Conservation (phyloP, 768 basidiomycete genomes). For the Clitopilus passeckerianus region DNA sequence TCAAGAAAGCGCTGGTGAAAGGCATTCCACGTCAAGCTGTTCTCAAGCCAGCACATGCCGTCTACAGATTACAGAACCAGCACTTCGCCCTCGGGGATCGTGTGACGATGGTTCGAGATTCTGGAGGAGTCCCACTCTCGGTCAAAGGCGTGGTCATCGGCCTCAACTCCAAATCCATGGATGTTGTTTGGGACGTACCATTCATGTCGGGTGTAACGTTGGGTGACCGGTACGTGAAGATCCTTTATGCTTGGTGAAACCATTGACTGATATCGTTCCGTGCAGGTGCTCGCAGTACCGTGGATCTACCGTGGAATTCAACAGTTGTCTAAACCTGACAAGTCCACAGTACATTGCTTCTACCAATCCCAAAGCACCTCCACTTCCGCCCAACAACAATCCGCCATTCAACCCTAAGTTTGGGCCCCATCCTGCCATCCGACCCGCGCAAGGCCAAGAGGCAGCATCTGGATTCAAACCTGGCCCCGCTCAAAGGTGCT, state of each 20-base stretch:
- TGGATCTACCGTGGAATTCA: conserved; percentile 83
- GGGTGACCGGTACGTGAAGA: conserved; percentile 58
- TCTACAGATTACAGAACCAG: conserved; percentile 88
- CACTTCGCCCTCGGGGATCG: conserved; percentile 85
- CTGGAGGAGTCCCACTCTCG: conserved; percentile 85
- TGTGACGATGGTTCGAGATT: conserved; percentile 94
- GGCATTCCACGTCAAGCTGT: conserved; percentile 91
- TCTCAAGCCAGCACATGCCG: conserved; percentile 86
- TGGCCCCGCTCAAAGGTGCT: conserved; percentile 32
- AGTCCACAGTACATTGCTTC: conserved; percentile 81
- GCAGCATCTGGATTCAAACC: conserved; percentile 65
- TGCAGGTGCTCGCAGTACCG: conserved; percentile 87
- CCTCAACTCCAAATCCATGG: conserved; percentile 81
- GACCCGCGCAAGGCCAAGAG: conserved; percentile 46
- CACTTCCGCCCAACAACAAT: conserved; percentile 31
- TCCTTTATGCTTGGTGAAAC: not conserved
- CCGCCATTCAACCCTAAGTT: conserved; percentile 62
- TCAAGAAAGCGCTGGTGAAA: conserved; percentile 93
- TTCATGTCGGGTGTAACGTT: conserved; percentile 93
- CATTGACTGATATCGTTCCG: conserved; percentile 4
- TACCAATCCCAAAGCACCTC: conserved; percentile 56
- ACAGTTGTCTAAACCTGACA: conserved; percentile 85
- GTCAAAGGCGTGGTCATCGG: conserved; percentile 95
- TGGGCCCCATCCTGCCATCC: conserved; percentile 62
- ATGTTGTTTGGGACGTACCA: conserved; percentile 93